phyloP scores from a whole-genome alignment of 116 monocot species.

The Posidonia oceanica region DNA sequence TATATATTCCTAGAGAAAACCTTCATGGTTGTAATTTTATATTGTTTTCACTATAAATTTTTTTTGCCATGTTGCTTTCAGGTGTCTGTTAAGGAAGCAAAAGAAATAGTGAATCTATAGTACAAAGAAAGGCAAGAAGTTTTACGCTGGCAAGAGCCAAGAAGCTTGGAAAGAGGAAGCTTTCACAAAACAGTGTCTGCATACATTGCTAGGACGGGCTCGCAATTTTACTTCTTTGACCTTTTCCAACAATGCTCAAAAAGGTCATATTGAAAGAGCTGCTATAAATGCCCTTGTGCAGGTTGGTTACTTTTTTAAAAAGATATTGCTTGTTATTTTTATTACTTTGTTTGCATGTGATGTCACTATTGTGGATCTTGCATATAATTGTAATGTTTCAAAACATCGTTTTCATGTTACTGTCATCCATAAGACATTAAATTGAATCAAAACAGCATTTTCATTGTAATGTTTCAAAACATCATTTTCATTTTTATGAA shows the following conservation, averaged over 20 bases:
- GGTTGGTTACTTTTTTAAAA: constrained; percentile 24
- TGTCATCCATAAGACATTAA: no score
- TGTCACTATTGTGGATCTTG: no score
- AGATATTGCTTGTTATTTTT: no score
- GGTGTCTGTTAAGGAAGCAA: constrained; percentile 90
- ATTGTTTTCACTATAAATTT: no score
- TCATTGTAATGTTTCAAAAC: no score
- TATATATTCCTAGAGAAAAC: no score
- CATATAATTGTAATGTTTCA: no score
- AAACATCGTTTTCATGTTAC: no score
- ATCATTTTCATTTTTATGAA: no score
- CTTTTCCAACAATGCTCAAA: constrained; percentile 39
- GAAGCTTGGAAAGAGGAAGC: constrained; percentile 52
- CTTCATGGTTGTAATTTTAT: no score
- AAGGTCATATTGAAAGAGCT: constrained; percentile 79
- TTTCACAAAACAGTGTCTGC: constrained; percentile 21
- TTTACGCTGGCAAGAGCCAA: constrained; percentile 84
- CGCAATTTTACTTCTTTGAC: constrained; percentile 57
- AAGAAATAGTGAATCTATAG: constrained; percentile 68
- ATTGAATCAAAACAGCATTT: no score
- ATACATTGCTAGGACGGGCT: constrained; percentile 76
- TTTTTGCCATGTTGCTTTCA: constrained; percentile 6
- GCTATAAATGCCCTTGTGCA: constrained; percentile 97
- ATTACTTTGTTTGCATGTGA: no score
- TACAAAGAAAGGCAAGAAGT: constrained; percentile 85